A percentile compares a stretch with the other conserved stretches of the same genome.
Evolutionary conservation across 2,329 filamentous ascomycete species (phyloP).

Genomic region (Pyrenophora teres): DNA sequence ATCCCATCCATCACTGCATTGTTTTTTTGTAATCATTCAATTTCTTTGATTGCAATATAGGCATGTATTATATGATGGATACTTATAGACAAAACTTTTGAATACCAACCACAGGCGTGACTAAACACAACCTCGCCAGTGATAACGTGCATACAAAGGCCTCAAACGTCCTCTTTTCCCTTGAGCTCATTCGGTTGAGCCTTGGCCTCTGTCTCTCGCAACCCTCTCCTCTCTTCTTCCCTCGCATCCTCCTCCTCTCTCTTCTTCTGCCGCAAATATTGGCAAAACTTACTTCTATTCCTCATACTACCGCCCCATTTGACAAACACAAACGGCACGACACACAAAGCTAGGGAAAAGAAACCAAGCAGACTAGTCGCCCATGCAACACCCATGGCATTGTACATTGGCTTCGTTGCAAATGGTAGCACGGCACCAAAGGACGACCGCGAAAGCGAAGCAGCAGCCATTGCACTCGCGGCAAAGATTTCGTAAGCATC

Average conservation of each 20-base stretch:
- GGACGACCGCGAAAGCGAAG: constrained; percentile 75
- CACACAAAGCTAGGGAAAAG: constrained; percentile 54
- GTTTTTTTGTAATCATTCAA: too few species aligned
- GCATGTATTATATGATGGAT: too few species aligned
- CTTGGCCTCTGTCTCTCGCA: background rate
- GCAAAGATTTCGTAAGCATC: constrained; percentile 75
- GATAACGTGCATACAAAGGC: too few species aligned
- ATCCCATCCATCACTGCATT: too few species aligned
- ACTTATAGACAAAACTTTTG: too few species aligned
- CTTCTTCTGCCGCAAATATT: constrained; percentile 56
- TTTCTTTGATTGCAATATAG: too few species aligned
- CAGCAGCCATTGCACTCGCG: constrained; percentile 79
- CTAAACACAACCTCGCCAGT: too few species aligned
- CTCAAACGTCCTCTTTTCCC: constrained; percentile 20
- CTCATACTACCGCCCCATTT: constrained; percentile 60
- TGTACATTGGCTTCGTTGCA: constrained; percentile 63
- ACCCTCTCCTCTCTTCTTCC: constrained; percentile 23
- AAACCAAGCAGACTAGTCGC: constrained; percentile 58
- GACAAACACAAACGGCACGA: constrained; percentile 65
- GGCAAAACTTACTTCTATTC: constrained; percentile 64
- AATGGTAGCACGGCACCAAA: constrained; percentile 70
- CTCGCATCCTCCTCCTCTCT: constrained; percentile 32
- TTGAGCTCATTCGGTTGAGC: constrained; percentile 8
- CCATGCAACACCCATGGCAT: constrained; percentile 72
- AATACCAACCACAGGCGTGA: too few species aligned